Evolutionary conservation across 2,329 filamentous ascomycete species (phyloP).

Genomic region (Aureobasidium melanogenum): DNA sequence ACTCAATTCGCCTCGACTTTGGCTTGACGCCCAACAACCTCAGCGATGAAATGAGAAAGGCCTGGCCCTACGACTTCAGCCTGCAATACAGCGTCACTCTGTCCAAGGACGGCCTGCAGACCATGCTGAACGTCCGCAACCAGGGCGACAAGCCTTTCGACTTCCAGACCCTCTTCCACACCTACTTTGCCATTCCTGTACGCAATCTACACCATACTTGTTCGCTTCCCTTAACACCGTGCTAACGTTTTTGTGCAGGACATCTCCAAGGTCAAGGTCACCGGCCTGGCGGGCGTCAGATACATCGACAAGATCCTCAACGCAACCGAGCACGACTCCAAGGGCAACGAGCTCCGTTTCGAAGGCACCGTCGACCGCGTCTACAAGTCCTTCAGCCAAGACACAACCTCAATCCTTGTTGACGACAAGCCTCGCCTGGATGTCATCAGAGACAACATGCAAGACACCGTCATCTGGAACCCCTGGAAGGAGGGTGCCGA

Average conservation of each 20-base stretch:
- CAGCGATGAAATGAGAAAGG: constrained; percentile 55
- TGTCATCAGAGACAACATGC: constrained; percentile 73
- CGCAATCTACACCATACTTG: constrained; percentile 22
- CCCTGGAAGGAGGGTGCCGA: constrained; percentile 82
- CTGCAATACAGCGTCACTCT: constrained; percentile 91
- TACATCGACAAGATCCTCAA: constrained; percentile 80
- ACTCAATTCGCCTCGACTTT: constrained; percentile 89
- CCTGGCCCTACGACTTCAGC: constrained; percentile 82
- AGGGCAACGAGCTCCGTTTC: constrained; percentile 58
- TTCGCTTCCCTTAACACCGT: too few species aligned
- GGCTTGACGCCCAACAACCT: constrained; percentile 71
- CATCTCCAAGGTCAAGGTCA: constrained; percentile 62
- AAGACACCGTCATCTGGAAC: constrained; percentile 93
- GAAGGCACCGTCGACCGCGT: constrained; percentile 78
- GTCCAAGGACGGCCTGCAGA: constrained; percentile 63
- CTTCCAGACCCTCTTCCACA: constrained; percentile 85
- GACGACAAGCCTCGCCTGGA: constrained; percentile 57
- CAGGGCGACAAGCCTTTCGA: constrained; percentile 76
- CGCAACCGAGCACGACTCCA: constrained; percentile 53
- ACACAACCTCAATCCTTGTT: constrained; percentile 56
- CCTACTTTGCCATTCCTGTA: constrained; percentile 76
- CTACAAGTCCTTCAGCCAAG: constrained; percentile 59
- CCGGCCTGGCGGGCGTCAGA: constrained; percentile 64
- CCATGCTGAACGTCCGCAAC: constrained; percentile 80
- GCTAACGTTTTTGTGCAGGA: constrained; percentile 47